These are phyloP conservation scores for Trichophyton rubrum DNA, from an alignment of 2,329 filamentous ascomycete species.

Conservation along the genomic window DNA sequence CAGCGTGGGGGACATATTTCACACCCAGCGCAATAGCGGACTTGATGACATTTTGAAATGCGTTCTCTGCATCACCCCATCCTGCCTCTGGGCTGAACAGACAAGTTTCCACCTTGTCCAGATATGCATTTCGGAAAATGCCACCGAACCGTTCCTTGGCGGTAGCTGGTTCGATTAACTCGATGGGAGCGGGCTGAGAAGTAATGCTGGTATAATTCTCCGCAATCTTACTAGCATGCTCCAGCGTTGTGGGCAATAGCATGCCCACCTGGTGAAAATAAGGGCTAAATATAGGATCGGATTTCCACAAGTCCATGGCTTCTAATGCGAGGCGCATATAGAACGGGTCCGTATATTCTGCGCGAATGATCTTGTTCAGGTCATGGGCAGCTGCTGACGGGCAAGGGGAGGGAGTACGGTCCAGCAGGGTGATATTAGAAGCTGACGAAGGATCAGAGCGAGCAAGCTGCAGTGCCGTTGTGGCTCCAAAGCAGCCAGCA, in stretches of 20 bases:
- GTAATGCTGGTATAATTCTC: constrained; percentile 27
- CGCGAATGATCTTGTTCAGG: constrained; percentile 10
- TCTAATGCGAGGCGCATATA: constrained; percentile 9
- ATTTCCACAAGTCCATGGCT: constrained; percentile 5
- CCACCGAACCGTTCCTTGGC: constrained; percentile 39
- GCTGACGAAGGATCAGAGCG: background rate
- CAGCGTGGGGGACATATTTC: constrained; percentile 42
- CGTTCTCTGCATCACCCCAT: constrained; percentile 48
- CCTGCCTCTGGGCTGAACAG: constrained; percentile 45
- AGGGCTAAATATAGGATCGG: constrained; percentile 22
- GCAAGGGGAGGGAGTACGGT: constrained; percentile 6
- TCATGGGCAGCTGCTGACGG: constrained; percentile 7
- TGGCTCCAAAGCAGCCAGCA: constrained; percentile 40
- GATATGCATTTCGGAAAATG: constrained; percentile 47
- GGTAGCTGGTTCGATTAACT: constrained; percentile 35
- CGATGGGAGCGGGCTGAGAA: constrained; percentile 20
- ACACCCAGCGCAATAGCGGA: constrained; percentile 42
- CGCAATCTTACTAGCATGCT: constrained; percentile 35
- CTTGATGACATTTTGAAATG: constrained; percentile 41
- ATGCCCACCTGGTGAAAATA: constrained; percentile 40
- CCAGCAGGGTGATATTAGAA: constrained; percentile 5
- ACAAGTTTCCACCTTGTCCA: constrained; percentile 43
- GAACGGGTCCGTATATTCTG: constrained; percentile 7
- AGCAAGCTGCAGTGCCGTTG: constrained; percentile 8
- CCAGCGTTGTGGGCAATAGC: constrained; percentile 30